Evolutionary conservation across 306 rosid genomes (phyloP).

Genomic region (Vigna trinervia): DNA sequence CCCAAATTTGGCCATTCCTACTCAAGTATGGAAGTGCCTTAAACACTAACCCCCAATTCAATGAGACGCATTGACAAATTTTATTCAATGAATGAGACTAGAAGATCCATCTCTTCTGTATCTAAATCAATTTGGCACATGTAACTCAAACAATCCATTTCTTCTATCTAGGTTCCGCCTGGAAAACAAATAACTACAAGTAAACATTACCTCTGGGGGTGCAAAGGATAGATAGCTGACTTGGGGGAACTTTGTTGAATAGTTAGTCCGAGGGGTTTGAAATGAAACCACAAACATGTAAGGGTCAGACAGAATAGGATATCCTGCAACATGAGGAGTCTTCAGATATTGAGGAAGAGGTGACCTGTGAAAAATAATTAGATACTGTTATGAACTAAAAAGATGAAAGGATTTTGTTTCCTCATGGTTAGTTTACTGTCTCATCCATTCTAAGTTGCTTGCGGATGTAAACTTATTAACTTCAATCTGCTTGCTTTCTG

Average conservation of each 20-base stretch:
- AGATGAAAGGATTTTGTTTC: constrained; percentile 20
- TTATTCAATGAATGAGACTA: neutral
- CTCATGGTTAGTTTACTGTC: constrained; percentile 25
- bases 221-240: constrained; percentile 83
- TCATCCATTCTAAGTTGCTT: constrained; percentile 25
- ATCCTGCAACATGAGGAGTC: constrained; percentile 72
- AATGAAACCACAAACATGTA: constrained; percentile 53
- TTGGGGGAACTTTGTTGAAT: constrained; percentile 61
- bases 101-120: neutral
- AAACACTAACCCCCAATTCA: neutral
- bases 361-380: constrained; percentile 58
- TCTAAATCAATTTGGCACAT: too few relatives aligned
- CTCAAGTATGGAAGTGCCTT: constrained; percentile 17
- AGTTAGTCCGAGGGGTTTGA: constrained; percentile 68
- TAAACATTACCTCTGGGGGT: constrained; percentile 88
- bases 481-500: constrained; percentile 8
- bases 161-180: constrained; percentile 36
- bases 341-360: constrained; percentile 69
- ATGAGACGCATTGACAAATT: neutral
- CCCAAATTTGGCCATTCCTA: neutral
- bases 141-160: constrained; percentile 3
- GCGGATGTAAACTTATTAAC: neutral
- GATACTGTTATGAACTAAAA: constrained; percentile 21
- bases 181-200: constrained; percentile 1
- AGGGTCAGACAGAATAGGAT: constrained; percentile 76